Conservation (phyloP, 2,329 filamentous ascomycete species). For the Chalaropsis thielavioides region DNA sequence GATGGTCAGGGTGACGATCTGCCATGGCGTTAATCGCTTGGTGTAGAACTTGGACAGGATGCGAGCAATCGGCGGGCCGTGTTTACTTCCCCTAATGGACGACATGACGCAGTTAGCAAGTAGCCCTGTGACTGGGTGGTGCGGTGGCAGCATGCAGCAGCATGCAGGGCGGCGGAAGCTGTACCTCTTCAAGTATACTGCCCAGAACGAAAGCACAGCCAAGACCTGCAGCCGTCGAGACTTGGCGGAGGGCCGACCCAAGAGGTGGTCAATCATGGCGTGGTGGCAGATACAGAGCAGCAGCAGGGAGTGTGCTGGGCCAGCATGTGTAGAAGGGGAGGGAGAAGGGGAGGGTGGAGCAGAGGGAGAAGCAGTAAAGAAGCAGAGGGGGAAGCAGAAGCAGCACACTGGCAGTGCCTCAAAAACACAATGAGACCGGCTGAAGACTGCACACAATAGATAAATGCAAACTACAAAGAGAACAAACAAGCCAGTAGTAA, state of each 20-base stretch:
- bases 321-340: not conserved
- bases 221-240: conserved; percentile 88
- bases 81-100: conserved; percentile 53
- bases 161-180: not conserved
- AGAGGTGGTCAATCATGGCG: conserved; percentile 66
- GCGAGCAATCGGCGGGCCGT: conserved; percentile 70
- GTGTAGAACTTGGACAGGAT: conserved; percentile 57
- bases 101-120: not conserved
- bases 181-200: conserved; percentile 63
- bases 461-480: too few species aligned
- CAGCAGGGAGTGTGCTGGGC: too few species aligned
- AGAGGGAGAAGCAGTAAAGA: not conserved
- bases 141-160: too few species aligned
- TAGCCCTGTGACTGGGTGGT: not conserved
- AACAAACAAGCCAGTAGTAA: too few species aligned
- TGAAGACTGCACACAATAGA: too few species aligned
- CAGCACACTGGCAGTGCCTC: not conserved
- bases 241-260: conserved; percentile 79
- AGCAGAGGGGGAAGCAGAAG: not conserved
- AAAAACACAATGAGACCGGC: not conserved
- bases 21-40: conserved; percentile 68
- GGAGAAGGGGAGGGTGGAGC: too few species aligned
- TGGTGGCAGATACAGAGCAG: not conserved
- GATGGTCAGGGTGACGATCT: conserved; percentile 73
- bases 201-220: conserved; percentile 84